A percentile compares a stretch with the other conserved stretches of the same genome.
Conservation (phyloP, 1,284 basidiomycete genomes). For the Irpex sp. region DNA sequence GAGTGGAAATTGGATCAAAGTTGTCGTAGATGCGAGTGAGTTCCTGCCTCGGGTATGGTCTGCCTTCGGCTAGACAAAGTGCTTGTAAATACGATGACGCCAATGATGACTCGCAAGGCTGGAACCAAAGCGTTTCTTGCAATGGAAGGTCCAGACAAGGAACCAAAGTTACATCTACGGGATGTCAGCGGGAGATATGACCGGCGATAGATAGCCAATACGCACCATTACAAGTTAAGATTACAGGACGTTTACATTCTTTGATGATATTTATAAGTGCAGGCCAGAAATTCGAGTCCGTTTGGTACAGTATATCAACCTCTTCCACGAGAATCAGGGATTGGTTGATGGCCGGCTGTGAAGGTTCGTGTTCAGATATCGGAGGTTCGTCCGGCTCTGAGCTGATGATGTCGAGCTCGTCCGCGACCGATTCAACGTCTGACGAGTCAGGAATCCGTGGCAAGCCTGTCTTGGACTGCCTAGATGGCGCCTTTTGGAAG, state of each 20-base stretch:
- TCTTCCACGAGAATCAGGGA: slow-evolving; percentile 95
- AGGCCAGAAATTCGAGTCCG: slow-evolving; percentile 92
- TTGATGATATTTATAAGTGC: slow-evolving; percentile 78
- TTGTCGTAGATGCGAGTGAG: slow-evolving; percentile 7
- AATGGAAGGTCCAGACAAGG: slow-evolving; percentile 74
- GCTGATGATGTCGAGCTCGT: not conserved
- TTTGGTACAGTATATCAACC: slow-evolving; percentile 89
- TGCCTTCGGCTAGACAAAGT: slow-evolving; percentile 59
- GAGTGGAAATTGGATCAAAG: not conserved
- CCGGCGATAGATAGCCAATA: slow-evolving; percentile 24
- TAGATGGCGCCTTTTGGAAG: slow-evolving; percentile 8
- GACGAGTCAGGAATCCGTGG: slow-evolving; percentile 1
- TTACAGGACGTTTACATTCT: slow-evolving; percentile 79
- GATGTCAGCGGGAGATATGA: slow-evolving; percentile 16
- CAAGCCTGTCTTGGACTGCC: not conserved
- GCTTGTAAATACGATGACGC: slow-evolving; percentile 73
- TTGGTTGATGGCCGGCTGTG: slow-evolving; percentile 39
- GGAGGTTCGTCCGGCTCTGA: slow-evolving; percentile 3
- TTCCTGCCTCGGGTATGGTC: slow-evolving; percentile 27
- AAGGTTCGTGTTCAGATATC: not conserved
- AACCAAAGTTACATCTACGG: slow-evolving; percentile 65
- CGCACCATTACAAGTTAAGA: slow-evolving; percentile 90
- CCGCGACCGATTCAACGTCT: not conserved
- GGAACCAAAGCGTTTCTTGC: slow-evolving; percentile 70
- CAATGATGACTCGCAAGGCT: slow-evolving; percentile 52